Conservation (phyloP, 2,329 filamentous ascomycete genomes). For the Hypomyces perniciosus region DNA sequence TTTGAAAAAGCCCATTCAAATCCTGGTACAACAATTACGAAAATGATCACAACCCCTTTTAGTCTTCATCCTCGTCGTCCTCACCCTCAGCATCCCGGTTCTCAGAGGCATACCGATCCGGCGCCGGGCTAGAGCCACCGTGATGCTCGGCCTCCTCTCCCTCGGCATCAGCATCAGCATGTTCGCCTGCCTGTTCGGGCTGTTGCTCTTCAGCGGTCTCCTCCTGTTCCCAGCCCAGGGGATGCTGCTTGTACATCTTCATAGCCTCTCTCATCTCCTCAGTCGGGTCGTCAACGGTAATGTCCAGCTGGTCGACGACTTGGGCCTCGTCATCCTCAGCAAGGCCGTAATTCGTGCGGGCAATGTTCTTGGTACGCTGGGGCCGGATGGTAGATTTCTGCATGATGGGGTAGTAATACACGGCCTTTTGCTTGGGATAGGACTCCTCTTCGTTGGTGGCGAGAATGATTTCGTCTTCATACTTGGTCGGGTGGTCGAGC, state of each 20-base stretch:
- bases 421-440: slow-evolving; percentile 49
- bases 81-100: slow-evolving; percentile 42
- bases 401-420: slow-evolving; percentile 64
- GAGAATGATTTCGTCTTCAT: slow-evolving; percentile 57
- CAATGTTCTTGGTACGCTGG: slow-evolving; percentile 58
- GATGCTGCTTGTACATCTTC: slow-evolving; percentile 46
- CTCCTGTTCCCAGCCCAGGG: slow-evolving; percentile 42
- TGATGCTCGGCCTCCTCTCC: slow-evolving; percentile 23
- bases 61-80: slow-evolving; percentile 33
- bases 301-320: slow-evolving; percentile 50
- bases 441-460: slow-evolving; percentile 49
- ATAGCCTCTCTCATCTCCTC: slow-evolving; percentile 49
- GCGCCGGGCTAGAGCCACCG: slow-evolving; percentile 15
- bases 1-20: slow-evolving; percentile 1
- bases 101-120: slow-evolving; percentile 25
- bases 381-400: slow-evolving; percentile 57
- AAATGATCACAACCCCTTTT: not conserved
- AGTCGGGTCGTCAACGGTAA: slow-evolving; percentile 49
- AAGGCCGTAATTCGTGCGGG: slow-evolving; percentile 41
- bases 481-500: slow-evolving; percentile 53
- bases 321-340: slow-evolving; percentile 43
- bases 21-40: not conserved
- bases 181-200: slow-evolving; percentile 15
- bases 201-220: slow-evolving; percentile 15
- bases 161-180: slow-evolving; percentile 26